Percentiles rank a stretch among this genome's conserved stretches.
Evolutionary conservation across 2,329 filamentous ascomycete genomes (phyloP).

Genomic region (Anthostomella pinea): DNA sequence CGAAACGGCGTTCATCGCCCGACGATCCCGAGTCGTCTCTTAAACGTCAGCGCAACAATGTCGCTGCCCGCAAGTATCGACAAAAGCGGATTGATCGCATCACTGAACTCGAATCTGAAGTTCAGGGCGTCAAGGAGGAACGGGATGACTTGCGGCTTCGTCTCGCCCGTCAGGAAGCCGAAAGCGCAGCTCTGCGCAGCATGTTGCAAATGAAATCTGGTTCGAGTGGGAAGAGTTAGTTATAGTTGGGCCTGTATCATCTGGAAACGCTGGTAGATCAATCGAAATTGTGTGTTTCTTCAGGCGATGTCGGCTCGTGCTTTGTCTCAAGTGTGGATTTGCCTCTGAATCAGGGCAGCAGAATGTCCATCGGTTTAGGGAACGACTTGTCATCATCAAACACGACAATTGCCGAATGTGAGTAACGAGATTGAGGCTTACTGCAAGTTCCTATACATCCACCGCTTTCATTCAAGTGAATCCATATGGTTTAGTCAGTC

Average conservation of each 20-base stretch:
- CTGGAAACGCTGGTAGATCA: conserved; percentile 15
- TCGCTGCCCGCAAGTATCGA: conserved; percentile 69
- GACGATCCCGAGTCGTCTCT: conserved; percentile 33
- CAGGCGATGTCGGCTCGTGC: conserved; percentile 34
- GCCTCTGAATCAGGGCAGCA: conserved; percentile 13
- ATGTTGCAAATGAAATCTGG: conserved; percentile 39
- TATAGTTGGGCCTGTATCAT: conserved; percentile 12
- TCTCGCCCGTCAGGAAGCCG: conserved; percentile 63
- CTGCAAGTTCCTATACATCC: no score
- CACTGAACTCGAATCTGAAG: conserved; percentile 55
- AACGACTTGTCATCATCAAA: conserved; percentile 32
- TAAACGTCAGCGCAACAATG: conserved; percentile 67
- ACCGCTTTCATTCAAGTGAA: no score
- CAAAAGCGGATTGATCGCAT: conserved; percentile 69
- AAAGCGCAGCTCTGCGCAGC: conserved; percentile 58
- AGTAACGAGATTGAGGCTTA: no score
- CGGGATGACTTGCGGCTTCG: conserved; percentile 61
- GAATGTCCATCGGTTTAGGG: conserved; percentile 27
- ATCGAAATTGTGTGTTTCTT: conserved; percentile 17
- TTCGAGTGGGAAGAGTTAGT: conserved; percentile 21
- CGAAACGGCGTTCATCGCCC: conserved; percentile 24
- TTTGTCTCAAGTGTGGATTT: conserved; percentile 23
- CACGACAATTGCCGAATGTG: no score
- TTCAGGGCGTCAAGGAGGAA: conserved; percentile 58
- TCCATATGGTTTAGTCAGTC: no score